A percentile compares a stretch with the other conserved stretches of the same genome.
phyloP scores from a whole-genome alignment of 371 early-diverging fungal species.

The Mortierella sp. region DNA sequence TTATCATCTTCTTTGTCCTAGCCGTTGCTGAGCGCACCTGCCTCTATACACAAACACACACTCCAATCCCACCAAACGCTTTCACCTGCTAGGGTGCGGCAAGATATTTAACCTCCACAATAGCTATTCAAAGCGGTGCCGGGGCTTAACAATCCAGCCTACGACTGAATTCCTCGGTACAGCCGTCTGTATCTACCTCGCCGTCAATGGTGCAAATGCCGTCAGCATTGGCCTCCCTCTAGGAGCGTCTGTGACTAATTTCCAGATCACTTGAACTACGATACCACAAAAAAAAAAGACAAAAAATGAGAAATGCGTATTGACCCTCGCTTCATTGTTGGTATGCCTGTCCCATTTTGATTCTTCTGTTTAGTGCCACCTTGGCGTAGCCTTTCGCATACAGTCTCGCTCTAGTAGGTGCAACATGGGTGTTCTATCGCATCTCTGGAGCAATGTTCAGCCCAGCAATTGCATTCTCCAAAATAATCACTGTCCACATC shows the following conservation, averaged over 20 bases:
- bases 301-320: too few species aligned
- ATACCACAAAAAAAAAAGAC: too few species aligned
- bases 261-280: not conserved
- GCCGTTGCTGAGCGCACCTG: not conserved
- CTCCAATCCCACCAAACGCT: not conserved
- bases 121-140: not conserved
- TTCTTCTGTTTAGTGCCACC: constrained; percentile 32
- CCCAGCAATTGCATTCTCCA: constrained; percentile 62
- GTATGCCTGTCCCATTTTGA: not conserved
- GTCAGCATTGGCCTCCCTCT: constrained; percentile 31
- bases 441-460: constrained; percentile 72
- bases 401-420: constrained; percentile 60
- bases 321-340: too few species aligned
- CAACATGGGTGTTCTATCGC: constrained; percentile 62
- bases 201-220: constrained; percentile 63
- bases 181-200: constrained; percentile 68
- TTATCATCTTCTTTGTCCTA: not conserved
- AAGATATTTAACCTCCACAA: not conserved
- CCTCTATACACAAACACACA: not conserved
- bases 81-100: not conserved
- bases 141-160: constrained; percentile 27
- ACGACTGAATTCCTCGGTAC: constrained; percentile 65
- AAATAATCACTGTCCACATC: constrained; percentile 61
- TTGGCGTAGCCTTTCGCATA: constrained; percentile 64
- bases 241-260: constrained; percentile 11